These are phyloP conservation scores for Aspergillus caelatus DNA, from an alignment of 2,329 filamentous ascomycete species.

Conservation along the genomic window DNA sequence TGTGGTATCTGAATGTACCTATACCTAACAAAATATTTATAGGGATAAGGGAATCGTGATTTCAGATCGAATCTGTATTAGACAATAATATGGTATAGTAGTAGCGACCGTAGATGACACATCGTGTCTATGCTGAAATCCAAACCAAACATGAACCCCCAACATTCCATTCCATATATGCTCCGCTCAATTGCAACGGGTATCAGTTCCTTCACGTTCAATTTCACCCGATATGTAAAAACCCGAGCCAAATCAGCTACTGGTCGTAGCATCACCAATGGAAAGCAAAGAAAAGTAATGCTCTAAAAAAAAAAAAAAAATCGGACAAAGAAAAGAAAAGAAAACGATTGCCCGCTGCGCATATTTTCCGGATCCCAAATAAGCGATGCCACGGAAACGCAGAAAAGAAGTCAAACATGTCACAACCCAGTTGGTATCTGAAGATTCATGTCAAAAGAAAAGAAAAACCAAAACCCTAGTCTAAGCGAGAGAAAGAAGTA, in stretches of 20 bases:
- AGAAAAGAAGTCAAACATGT: conserved; percentile 17
- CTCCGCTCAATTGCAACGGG: conserved; percentile 20
- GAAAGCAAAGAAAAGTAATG: conserved; percentile 6
- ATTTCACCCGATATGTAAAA: conserved; percentile 6
- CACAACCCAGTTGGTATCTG: conserved; percentile 29
- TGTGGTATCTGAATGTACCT: background rate
- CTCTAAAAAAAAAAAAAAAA: conserved; percentile 8
- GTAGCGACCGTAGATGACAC: conserved; percentile 27
- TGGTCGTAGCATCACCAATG: background rate
- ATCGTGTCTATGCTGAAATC: conserved; percentile 18
- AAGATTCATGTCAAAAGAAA: conserved; percentile 19
- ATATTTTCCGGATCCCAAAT: conserved; percentile 9
- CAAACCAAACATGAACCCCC: conserved; percentile 3
- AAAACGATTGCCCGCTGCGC: conserved; percentile 20
- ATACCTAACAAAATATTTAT: background rate
- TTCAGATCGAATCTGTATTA: conserved; percentile 20
- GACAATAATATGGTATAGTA: conserved; percentile 28
- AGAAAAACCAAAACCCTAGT: conserved; percentile 34
- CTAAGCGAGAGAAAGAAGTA: conserved; percentile 41
- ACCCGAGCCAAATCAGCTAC: background rate
- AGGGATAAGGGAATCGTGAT: background rate
- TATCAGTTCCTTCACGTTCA: conserved; percentile 16
- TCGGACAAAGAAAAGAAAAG: background rate
- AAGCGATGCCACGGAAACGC: conserved; percentile 18
- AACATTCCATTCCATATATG: conserved; percentile 19